These are phyloP conservation scores for Euphrasia arctica DNA, from an alignment of 305 asterid genomes.

Conservation along the genomic window DNA sequence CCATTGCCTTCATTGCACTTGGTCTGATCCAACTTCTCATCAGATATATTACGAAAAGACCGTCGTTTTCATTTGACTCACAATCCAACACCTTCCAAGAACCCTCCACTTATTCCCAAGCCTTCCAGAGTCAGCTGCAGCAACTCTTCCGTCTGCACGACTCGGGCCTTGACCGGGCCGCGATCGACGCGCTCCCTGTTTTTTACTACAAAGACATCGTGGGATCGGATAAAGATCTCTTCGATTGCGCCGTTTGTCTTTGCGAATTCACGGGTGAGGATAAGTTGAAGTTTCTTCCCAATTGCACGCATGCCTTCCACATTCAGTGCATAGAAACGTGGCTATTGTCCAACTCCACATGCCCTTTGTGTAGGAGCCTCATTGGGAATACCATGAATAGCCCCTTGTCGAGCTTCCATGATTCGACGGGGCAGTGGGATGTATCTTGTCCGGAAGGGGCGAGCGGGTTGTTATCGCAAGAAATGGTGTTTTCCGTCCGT, in stretches of 20 bases:
- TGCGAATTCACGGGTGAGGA: slow-evolving; percentile 45
- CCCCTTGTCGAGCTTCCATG: slow-evolving; percentile 15
- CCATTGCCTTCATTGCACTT: slow-evolving; percentile 47
- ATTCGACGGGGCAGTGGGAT: slow-evolving; percentile 23
- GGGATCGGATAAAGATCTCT: slow-evolving; percentile 43
- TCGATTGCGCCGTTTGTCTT: slow-evolving; percentile 54
- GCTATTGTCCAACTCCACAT: slow-evolving; percentile 55
- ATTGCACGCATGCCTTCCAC: slow-evolving; percentile 56
- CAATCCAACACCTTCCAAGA: slow-evolving; percentile 44
- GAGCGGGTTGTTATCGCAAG: slow-evolving; percentile 22
- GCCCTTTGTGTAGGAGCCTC: slow-evolving; percentile 54
- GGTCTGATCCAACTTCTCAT: slow-evolving; percentile 50
- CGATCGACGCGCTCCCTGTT: slow-evolving; percentile 46
- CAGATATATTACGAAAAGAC: slow-evolving; percentile 39
- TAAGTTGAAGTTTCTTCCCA: slow-evolving; percentile 47
- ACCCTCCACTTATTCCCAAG: slow-evolving; percentile 34
- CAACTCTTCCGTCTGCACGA: slow-evolving; percentile 58
- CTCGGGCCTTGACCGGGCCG: slow-evolving; percentile 46
- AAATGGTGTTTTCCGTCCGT: slow-evolving; percentile 42
- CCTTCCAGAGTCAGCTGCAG: slow-evolving; percentile 50
- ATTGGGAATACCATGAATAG: slow-evolving; percentile 20
- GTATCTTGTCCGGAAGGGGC: slow-evolving; percentile 18
- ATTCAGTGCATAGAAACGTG: slow-evolving; percentile 54
- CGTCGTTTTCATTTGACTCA: slow-evolving; percentile 48
- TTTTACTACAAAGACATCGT: slow-evolving; percentile 41